Conservation (phyloP, 257 asterid species). For the Lantana camara region DNA sequence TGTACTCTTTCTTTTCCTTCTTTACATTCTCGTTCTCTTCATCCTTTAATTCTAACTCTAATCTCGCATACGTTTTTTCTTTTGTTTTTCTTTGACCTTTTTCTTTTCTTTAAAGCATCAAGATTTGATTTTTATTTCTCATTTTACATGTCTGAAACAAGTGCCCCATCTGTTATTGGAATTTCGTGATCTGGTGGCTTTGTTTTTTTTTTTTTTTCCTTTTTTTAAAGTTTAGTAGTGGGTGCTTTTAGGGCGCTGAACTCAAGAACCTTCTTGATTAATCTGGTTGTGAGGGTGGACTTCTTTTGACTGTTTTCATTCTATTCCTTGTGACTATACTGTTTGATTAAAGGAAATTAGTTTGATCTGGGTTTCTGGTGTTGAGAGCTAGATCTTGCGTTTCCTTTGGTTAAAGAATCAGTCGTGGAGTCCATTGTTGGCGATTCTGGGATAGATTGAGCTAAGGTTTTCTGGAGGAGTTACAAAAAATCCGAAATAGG, state of each 20-base stretch:
- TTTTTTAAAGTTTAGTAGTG: not conserved
- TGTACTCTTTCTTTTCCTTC: slow-evolving; percentile 70
- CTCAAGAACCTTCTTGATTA: slow-evolving; percentile 27
- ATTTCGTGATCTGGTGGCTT: slow-evolving; percentile 56
- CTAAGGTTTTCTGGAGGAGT: slow-evolving; percentile 30
- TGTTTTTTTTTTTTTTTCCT: slow-evolving; percentile 16
- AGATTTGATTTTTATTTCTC: slow-evolving; percentile 32
- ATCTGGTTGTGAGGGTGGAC: slow-evolving; percentile 33
- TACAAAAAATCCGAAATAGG: slow-evolving; percentile 14
- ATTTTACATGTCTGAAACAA: slow-evolving; percentile 35
- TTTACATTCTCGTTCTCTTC: slow-evolving; percentile 81
- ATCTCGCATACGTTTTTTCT: not conserved
- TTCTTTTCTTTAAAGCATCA: slow-evolving; percentile 21
- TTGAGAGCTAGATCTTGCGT: slow-evolving; percentile 59
- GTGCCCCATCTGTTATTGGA: slow-evolving; percentile 31
- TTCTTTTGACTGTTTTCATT: slow-evolving; percentile 14
- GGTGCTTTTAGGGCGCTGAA: slow-evolving; percentile 26
- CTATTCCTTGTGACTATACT: slow-evolving; percentile 25
- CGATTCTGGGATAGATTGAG: slow-evolving; percentile 79
- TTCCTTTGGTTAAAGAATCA: slow-evolving; percentile 46
- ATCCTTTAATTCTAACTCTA: slow-evolving; percentile 40
- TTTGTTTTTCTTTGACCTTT: slow-evolving; percentile 5
- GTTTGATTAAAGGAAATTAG: slow-evolving; percentile 34
- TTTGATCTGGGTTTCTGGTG: slow-evolving; percentile 33
- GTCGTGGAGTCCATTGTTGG: slow-evolving; percentile 52